Base-by-base conservation (phyloP, 2,329 filamentous ascomycete genomes). In the Colletotrichum truncatum region DNA sequence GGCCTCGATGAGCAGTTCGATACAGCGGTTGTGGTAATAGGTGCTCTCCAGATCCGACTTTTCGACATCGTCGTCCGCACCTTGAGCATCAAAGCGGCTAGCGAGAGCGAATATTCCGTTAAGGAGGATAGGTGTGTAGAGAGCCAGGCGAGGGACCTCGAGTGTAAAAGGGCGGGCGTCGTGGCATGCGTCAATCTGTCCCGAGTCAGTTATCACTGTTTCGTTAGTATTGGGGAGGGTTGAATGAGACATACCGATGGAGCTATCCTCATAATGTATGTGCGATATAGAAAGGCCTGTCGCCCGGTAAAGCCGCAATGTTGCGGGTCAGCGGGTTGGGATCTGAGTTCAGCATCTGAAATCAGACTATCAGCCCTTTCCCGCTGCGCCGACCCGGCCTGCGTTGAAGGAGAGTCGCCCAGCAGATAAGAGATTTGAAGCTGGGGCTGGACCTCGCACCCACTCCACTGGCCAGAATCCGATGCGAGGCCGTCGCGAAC, bases 41-140 rank as follows among this genome's bases (percentile, higher is more conserved):
- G 80, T 77, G 1, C 81, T 82, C 60, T 79, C 77, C 54, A 77
- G 75, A 57, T 82, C 81, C n/a, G 46, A 39, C 11, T 71, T 71
- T 26, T 49, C 51, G 34, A n/a, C n/a, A 8, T 12, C 14, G 1
- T 72, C 64, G 5, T 75, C 75, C 4, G 71, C 70, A 62, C 80
- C 71, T 14, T 83, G 72, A 25, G 79, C 78, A 41, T 82, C 72
- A 56, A 83, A 81, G 12, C 81, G 75, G 3, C 83, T 80, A 1
- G 82, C 76, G 0, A 85, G 74, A 2, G 82, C 78, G 5, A 84
- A 74, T 0, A 85, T 77, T 2, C 82, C 81, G 61, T 84, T 80
- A 7, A 81, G 68, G 2, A 85, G 77, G 70, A 84, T 80, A 0
- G 81, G 81, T 14, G 81, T 78, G 34, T 80, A 75, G 4, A 83